Conservation (phyloP, 495 filamentous ascomycete genomes). For the Trichoderma reesei region DNA sequence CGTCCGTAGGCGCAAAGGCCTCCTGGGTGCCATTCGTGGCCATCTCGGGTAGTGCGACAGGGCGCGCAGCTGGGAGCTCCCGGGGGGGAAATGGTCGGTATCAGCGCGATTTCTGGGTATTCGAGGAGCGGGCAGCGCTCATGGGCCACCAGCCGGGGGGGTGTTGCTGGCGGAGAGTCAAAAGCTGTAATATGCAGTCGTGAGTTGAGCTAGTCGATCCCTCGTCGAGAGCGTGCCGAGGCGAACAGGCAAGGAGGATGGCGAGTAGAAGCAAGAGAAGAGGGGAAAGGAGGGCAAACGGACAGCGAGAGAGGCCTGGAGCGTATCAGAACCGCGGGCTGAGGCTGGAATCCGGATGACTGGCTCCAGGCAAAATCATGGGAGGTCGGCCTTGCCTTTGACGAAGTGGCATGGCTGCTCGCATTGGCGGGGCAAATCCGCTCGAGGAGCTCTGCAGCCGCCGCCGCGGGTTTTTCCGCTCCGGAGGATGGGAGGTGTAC, state of each 20-base stretch:
- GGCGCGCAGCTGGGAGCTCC: constrained; percentile 4
- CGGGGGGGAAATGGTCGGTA: background rate
- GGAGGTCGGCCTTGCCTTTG: constrained; percentile 13
- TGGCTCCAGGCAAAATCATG: constrained; percentile 12
- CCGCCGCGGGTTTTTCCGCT: constrained; percentile 1
- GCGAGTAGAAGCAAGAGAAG: too few relatives aligned
- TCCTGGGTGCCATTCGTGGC: constrained; percentile 55
- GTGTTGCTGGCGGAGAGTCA: background rate
- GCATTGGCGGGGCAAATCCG: constrained; percentile 17
- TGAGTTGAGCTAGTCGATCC: background rate
- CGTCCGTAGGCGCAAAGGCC: constrained; percentile 60
- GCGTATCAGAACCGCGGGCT: background rate
- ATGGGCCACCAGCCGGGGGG: background rate
- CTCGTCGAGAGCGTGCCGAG: background rate
- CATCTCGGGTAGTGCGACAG: constrained; percentile 40
- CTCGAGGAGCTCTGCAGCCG: background rate
- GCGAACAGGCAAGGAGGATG: background rate
- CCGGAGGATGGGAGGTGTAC: background rate
- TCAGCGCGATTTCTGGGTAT: background rate
- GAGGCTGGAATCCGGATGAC: background rate
- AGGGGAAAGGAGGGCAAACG: background rate
- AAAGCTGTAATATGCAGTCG: background rate
- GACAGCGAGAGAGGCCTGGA: background rate
- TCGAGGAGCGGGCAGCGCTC: constrained; percentile 3
- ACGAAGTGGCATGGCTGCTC: constrained; percentile 14